Conservation (phyloP, 768 basidiomycete genomes). For the Naematelia encephala region DNA sequence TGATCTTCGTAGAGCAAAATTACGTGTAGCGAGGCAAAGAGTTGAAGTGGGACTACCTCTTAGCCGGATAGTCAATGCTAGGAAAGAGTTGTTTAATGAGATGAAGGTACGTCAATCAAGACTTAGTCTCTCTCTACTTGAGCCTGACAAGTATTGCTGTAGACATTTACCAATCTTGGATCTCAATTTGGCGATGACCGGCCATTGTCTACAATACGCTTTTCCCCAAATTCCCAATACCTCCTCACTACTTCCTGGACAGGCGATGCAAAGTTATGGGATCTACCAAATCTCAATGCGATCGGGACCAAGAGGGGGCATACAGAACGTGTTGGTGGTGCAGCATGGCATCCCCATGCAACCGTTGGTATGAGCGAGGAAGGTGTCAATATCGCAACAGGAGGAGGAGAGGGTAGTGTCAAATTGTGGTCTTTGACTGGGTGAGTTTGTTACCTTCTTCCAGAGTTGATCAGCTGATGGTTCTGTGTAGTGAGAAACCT, state of each 20-base stretch:
- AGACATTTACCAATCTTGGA: slow-evolving; percentile 89
- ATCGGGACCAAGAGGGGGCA: slow-evolving; percentile 77
- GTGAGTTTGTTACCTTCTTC: slow-evolving; percentile 53
- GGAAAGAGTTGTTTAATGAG: slow-evolving; percentile 82
- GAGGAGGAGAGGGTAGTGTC: slow-evolving; percentile 80
- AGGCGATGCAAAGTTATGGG: slow-evolving; percentile 91
- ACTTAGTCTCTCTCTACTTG: too few relatives aligned
- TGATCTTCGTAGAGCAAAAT: slow-evolving; percentile 79
- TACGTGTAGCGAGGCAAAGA: slow-evolving; percentile 86
- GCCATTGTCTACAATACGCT: slow-evolving; percentile 88
- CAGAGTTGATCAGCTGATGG: not conserved
- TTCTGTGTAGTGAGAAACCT: slow-evolving; percentile 66
- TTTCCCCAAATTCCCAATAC: slow-evolving; percentile 82
- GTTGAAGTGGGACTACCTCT: slow-evolving; percentile 83
- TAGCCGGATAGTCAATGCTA: slow-evolving; percentile 81
- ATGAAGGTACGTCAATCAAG: slow-evolving; percentile 69
- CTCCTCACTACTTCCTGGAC: slow-evolving; percentile 96
- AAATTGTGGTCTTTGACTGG: slow-evolving; percentile 84
- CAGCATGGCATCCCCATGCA: slow-evolving; percentile 96
- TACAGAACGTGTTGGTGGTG: slow-evolving; percentile 84
- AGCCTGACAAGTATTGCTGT: not conserved
- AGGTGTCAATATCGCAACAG: slow-evolving; percentile 81
- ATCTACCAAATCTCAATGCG: slow-evolving; percentile 82
- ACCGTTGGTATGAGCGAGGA: slow-evolving; percentile 64
- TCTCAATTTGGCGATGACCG: slow-evolving; percentile 98